Evolutionary conservation across 2,329 filamentous ascomycete genomes (phyloP), one percentile per base, ranked within the genome.

Genomic region (Fusarium dlaminii): DNA sequence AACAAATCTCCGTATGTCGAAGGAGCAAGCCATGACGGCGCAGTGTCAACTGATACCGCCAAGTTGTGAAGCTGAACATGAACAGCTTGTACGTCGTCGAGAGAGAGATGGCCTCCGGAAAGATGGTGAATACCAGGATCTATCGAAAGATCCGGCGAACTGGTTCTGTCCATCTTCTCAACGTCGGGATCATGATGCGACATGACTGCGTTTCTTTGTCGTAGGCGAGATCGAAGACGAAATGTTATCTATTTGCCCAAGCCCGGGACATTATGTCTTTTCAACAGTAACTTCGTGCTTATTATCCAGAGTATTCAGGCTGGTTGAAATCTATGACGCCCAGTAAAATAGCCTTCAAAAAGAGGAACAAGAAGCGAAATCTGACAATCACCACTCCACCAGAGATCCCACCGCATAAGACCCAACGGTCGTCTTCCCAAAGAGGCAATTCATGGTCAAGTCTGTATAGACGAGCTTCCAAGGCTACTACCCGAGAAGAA

Each of bases 41-140:
- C 87, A 5, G 89, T 87, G 67, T 92, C 87, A 24, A 92, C 88
- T 2, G 84, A 86, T 13, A 92, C 87, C 3, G 84, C 83, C 8
- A 91, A 83, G 72, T 86, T 82, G 45, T 88, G 86, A 30, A 91
- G 85, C 60, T 85, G 84, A 27, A 91, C 85, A 45, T 86, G 80
- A 12, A 90, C 88, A 3, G 87, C 83, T 30, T 88, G 83, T n/a
- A 91, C 89, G 80, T 88, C 88, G 70, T 84, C 83, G 3, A 87
- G 81, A 14, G 84, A 86, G 86, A 77, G 39, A 81, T 80, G 22
- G 2, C 80, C 82, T 30, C 79, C 80, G 3, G 80, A 80, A 9
- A 82, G 62, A 46, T 72, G 42, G 15, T 57, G 59, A 6, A 65
- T 58, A 11, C 62, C 58, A 12, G 69, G 73, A 51, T 81, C 79